Evolutionary conservation across 169 alveolate species (phyloP).

Genomic region (Plasmodium knowlesi): DNA sequence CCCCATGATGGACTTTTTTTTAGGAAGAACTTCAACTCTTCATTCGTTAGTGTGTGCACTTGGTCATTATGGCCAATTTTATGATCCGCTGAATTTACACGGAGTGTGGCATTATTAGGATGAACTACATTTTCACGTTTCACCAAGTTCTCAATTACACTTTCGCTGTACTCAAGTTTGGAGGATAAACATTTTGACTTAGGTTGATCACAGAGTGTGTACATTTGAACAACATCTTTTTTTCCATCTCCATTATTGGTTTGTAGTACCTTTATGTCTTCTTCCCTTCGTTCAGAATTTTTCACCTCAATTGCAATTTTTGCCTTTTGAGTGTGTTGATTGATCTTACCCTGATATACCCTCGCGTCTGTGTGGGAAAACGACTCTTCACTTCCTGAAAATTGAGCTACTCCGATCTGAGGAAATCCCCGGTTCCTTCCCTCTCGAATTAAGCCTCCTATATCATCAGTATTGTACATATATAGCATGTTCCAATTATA

Average conservation of each 20-base stretch:
- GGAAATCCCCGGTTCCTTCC: not conserved
- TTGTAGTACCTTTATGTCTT: not conserved
- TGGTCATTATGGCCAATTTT: not conserved
- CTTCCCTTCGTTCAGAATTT: not conserved
- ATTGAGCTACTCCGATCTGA: not conserved
- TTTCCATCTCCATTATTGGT: not conserved
- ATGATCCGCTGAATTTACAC: not conserved
- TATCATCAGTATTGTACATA: constrained; percentile 12
- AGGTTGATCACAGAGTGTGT: not conserved
- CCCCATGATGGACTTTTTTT: not conserved
- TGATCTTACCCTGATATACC: not conserved
- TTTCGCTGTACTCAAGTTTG: not conserved
- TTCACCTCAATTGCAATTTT: not conserved
- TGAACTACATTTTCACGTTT: not conserved
- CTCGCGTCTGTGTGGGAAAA: not conserved
- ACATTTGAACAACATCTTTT: not conserved
- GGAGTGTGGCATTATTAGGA: not conserved
- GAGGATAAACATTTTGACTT: not conserved
- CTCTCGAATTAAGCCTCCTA: not conserved
- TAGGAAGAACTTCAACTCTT: not conserved
- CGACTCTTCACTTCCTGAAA: not conserved
- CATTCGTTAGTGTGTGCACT: not conserved
- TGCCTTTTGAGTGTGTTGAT: not conserved
- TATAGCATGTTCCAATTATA: constrained; percentile 11
- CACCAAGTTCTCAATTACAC: not conserved